Evolutionary conservation across 2,329 filamentous ascomycete genomes (phyloP).

Genomic region (Ustulina deusta): DNA sequence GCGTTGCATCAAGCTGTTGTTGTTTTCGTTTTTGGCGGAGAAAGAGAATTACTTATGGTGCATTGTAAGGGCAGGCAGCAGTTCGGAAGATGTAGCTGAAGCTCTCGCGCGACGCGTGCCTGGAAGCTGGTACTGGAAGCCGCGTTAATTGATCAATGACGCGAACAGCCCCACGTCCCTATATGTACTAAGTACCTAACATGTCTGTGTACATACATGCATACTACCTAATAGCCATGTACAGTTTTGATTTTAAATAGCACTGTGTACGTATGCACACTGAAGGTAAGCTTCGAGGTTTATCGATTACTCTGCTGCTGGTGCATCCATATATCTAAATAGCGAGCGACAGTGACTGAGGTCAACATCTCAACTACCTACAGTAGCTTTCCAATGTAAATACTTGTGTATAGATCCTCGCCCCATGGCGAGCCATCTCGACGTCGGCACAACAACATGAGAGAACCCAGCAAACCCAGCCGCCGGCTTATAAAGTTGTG

Average conservation of each 20-base stretch:
- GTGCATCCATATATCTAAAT: too few relatives aligned
- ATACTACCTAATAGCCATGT: too few relatives aligned
- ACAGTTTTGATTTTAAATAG: not conserved
- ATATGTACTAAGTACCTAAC: too few relatives aligned
- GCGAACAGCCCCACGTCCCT: constrained; percentile 33
- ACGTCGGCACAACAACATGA: constrained; percentile 28
- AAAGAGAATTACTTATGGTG: constrained; percentile 19
- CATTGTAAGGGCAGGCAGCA: constrained; percentile 22
- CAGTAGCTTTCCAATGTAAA: not conserved
- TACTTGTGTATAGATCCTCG: not conserved
- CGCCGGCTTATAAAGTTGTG: constrained; percentile 23
- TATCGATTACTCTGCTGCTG: too few relatives aligned
- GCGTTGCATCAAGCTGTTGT: not conserved
- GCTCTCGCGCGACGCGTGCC: constrained; percentile 33
- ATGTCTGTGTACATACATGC: too few relatives aligned
- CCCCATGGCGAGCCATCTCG: constrained; percentile 14
- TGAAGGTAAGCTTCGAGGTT: too few relatives aligned
- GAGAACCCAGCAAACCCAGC: constrained; percentile 13
- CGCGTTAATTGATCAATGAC: constrained; percentile 46
- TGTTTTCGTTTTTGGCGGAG: not conserved
- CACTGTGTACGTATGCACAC: not conserved
- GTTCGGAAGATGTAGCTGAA: constrained; percentile 18
- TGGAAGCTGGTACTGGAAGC: constrained; percentile 16
- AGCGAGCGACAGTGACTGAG: too few relatives aligned
- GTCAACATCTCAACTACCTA: constrained; percentile 11